Base-by-base conservation (phyloP, 768 basidiomycete species). In the Pisolithus sp. region DNA sequence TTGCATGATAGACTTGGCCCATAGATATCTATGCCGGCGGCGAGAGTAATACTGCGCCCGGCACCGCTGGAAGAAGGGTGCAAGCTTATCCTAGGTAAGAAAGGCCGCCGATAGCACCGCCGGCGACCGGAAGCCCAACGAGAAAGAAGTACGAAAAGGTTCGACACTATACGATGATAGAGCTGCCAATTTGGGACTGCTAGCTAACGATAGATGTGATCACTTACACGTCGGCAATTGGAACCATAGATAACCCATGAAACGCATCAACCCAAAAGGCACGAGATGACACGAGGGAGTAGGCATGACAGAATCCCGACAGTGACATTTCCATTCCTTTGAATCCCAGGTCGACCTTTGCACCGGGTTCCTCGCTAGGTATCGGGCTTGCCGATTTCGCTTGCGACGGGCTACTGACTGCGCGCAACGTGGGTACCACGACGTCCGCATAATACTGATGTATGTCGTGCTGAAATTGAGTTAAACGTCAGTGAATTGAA, bases 181-280 rank as follows among this genome's bases (percentile, higher is more conserved):
- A 7, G 44, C 9, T 28, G 26, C 20, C 15, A 30, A 45, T 45
- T 18, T n/a, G 44, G 44, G 26, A 13, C n/a, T 3, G 28, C 24
- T 18, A 28, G n/a, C 40, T 21, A 24, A 44, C n/a, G 39, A 40
- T 18, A 7, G n/a, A 40, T n/a, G 10, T 17, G 37, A 17, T 20
- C 12, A 77, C 83, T 66, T 62, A 89, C 86, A 78, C 77, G 69
- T 93, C 92, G 30, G 89, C 89, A 56, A 92, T 78, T 4, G 92
- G 90, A 18, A 91, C 87, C 78, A 95, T 86, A 1, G 86, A 78
- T 17, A 93, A 71, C 6, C 82, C 81, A 63, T 91, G 89, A 62
- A 81, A 93, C 7, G 79, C 76, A 66, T 94, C 92, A 54, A 92
- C 80, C 53, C 89, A 72, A 68, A 94, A 94, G 3, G 89, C 85